Percentiles rank a stretch among this genome's conserved stretches.
Conservation (phyloP, 2,329 filamentous ascomycete genomes). For the Pestalotiopsis sp. region DNA sequence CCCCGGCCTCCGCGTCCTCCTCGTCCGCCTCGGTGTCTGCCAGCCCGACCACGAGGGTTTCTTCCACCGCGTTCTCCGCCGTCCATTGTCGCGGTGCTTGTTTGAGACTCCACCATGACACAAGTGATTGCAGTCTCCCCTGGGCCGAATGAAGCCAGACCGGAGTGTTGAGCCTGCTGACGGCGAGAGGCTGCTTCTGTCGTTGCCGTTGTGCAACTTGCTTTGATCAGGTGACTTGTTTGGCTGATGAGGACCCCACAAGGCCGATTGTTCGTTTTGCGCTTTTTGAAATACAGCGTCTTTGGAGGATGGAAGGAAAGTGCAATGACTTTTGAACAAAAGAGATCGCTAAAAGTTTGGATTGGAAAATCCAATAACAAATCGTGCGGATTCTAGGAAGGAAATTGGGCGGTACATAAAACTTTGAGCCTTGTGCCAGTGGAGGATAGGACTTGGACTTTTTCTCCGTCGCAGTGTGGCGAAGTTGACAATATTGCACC, state of each 20-base stretch:
- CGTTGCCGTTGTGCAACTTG: neutral
- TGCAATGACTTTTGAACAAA: neutral
- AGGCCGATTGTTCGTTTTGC: slow-evolving; percentile 27
- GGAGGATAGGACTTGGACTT: neutral
- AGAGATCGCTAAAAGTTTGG: neutral
- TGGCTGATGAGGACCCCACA: too few species aligned
- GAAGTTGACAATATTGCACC: neutral
- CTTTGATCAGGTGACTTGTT: neutral
- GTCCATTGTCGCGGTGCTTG: neutral
- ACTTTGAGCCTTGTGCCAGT: neutral
- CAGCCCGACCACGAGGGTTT: slow-evolving; percentile 1
- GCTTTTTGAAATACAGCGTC: slow-evolving; percentile 54
- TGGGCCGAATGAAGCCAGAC: neutral
- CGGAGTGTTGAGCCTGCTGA: neutral
- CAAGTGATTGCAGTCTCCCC: too few species aligned
- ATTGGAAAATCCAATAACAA: neutral
- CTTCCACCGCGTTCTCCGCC: neutral
- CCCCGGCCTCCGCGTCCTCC: slow-evolving; percentile 6
- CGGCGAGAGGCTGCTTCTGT: neutral
- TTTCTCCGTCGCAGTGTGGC: slow-evolving; percentile 6
- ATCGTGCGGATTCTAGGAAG: neutral
- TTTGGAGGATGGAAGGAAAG: slow-evolving; percentile 30
- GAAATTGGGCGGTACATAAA: neutral
- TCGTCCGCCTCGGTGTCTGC: slow-evolving; percentile 2
- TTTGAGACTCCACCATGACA: neutral